Percentiles rank a stretch among this genome's conserved stretches.
These are phyloP conservation scores for Melampsora americana DNA, from an alignment of 1,284 basidiomycete species.

Conservation along the genomic window DNA sequence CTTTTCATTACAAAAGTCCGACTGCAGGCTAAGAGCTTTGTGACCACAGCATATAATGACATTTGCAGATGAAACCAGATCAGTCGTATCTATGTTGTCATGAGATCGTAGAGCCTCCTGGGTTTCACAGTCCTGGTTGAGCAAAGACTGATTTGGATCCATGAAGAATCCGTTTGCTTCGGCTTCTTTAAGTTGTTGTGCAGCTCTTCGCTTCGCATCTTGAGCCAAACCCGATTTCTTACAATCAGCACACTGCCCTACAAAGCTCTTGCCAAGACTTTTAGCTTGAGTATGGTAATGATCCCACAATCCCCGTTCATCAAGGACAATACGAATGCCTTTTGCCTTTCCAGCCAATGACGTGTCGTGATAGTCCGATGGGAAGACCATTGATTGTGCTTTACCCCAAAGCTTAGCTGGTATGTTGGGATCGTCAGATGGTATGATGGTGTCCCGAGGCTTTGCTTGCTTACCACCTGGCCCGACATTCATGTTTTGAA, in stretches of 20 bases:
- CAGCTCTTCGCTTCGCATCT: neutral
- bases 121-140: neutral
- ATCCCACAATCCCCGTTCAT: slow-evolving; percentile 1
- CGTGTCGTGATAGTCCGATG: neutral
- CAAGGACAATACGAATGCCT: neutral
- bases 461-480: slow-evolving; percentile 6
- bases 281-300: neutral
- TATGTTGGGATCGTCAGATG: slow-evolving; percentile 1
- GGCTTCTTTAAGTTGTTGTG: neutral
- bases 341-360: slow-evolving; percentile 4
- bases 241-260: neutral
- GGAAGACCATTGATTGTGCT: neutral
- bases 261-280: neutral
- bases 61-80: neutral
- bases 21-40: slow-evolving; percentile 1
- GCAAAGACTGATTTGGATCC: neutral
- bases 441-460: neutral
- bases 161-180: slow-evolving; percentile 6
- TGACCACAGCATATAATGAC: neutral
- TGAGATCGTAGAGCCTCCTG: no score
- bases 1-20: neutral
- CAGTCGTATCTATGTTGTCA: neutral
- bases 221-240: neutral
- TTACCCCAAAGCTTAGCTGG: slow-evolving; percentile 2
- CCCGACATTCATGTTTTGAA: slow-evolving; percentile 12